These are phyloP conservation scores for Mycosphaerella sp. DNA, from an alignment of 2,329 filamentous ascomycete species.

Conservation along the genomic window DNA sequence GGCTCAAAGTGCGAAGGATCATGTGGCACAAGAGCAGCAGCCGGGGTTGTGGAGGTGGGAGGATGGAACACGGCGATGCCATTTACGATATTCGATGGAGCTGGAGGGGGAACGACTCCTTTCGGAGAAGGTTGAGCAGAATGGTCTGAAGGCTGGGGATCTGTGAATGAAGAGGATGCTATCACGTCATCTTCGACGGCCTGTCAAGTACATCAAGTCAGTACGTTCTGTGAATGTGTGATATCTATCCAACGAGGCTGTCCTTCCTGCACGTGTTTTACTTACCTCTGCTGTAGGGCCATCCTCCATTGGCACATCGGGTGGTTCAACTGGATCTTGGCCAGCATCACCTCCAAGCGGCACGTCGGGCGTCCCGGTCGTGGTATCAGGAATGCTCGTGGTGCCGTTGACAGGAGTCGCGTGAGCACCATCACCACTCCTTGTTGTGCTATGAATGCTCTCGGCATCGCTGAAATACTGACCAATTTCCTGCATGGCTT, in stretches of 20 bases:
- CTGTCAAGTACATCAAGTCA: no score
- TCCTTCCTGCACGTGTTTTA: no score
- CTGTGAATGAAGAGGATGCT: constrained; percentile 28
- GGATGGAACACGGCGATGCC: constrained; percentile 60
- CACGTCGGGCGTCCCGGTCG: constrained; percentile 21
- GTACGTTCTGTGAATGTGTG: no score
- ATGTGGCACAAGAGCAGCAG: constrained; percentile 59
- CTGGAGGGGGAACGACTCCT: not conserved
- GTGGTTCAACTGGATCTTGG: constrained; percentile 25
- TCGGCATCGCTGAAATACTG: constrained; percentile 58
- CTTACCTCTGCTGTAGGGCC: constrained; percentile 16
- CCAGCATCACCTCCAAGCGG: constrained; percentile 21
- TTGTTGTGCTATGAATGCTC: constrained; percentile 20
- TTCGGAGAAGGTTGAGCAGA: constrained; percentile 1
- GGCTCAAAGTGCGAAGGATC: constrained; percentile 71
- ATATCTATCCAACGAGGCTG: no score
- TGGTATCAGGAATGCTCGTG: constrained; percentile 23
- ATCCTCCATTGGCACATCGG: constrained; percentile 23
- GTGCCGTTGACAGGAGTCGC: constrained; percentile 15
- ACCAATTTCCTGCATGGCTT: constrained; percentile 76
- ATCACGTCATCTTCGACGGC: constrained; percentile 25
- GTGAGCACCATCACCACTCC: constrained; percentile 25
- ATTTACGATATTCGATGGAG: constrained; percentile 22
- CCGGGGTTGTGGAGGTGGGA: constrained; percentile 65
- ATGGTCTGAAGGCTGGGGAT: constrained; percentile 2